Percentiles rank a stretch among this genome's conserved stretches.
These are phyloP conservation scores for Gaillardinia entomophila DNA, from an alignment of 805 yeast genomes.

Conservation along the genomic window DNA sequence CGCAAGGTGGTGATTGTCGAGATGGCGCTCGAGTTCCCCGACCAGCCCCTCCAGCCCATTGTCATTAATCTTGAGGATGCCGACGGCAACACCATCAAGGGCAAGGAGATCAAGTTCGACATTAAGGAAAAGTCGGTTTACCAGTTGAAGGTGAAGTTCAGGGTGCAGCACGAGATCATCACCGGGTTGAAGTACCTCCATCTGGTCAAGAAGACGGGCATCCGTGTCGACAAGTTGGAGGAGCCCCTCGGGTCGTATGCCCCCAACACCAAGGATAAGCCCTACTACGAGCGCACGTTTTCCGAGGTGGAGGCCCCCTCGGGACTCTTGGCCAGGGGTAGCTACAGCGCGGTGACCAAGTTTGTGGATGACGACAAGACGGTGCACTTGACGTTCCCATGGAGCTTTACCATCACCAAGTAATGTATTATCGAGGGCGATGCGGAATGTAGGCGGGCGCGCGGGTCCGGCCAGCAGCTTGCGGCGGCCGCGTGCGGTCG, in stretches of 20 bases:
- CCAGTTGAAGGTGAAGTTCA: conserved; percentile 66
- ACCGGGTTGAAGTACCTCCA: conserved; percentile 88
- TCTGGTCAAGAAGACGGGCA: conserved; percentile 79
- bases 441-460: conserved; percentile 1
- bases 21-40: conserved; percentile 66
- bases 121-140: conserved; percentile 77
- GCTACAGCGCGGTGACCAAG: conserved; percentile 73
- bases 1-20: conserved; percentile 76
- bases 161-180: conserved; percentile 84
- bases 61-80: conserved; percentile 61
- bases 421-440: conserved; percentile 12
- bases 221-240: conserved; percentile 77
- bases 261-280: conserved; percentile 78
- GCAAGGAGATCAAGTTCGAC: conserved; percentile 61
- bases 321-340: conserved; percentile 84
- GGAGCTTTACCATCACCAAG: conserved; percentile 82
- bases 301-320: conserved; percentile 79
- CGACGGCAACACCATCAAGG: conserved; percentile 47
- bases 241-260: conserved; percentile 90
- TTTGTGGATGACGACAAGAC: conserved; percentile 83
- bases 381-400: conserved; percentile 67
- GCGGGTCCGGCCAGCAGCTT: background rate
- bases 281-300: conserved; percentile 58
- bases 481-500: background rate
- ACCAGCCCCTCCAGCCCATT: conserved; percentile 55